Conservation (phyloP, 306 rosid species). For the Morella rubra region DNA sequence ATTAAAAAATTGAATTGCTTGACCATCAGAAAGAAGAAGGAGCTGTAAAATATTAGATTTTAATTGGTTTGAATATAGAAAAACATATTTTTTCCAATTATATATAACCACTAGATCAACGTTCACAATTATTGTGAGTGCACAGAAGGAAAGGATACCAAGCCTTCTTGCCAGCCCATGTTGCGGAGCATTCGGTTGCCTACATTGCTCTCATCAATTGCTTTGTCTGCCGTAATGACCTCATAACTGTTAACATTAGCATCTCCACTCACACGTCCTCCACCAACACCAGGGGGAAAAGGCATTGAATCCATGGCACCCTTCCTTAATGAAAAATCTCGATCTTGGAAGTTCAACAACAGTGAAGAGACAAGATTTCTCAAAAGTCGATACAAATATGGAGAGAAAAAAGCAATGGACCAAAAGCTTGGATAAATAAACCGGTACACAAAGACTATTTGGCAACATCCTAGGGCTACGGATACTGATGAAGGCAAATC, state of each 20-base stretch:
- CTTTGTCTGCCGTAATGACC: slow-evolving; percentile 88
- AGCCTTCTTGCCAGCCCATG: slow-evolving; percentile 99
- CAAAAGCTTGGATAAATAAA: slow-evolving; percentile 27
- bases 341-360: slow-evolving; percentile 63
- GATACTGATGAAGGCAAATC: neutral
- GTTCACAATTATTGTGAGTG: neutral
- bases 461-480: neutral
- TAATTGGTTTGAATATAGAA: neutral
- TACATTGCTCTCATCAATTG: slow-evolving; percentile 88
- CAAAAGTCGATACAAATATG: slow-evolving; percentile 42
- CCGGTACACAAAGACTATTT: neutral
- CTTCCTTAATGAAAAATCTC: slow-evolving; percentile 72
- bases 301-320: slow-evolving; percentile 87
- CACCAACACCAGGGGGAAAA: slow-evolving; percentile 99
- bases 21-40: neutral
- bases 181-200: slow-evolving; percentile 99
- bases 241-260: slow-evolving; percentile 58
- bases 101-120: neutral
- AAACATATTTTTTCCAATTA: neutral
- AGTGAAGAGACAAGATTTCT: slow-evolving; percentile 52
- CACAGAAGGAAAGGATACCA: slow-evolving; percentile 67
- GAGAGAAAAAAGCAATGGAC: slow-evolving; percentile 8
- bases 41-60: neutral
- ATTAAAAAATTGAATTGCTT: neutral
- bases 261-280: slow-evolving; percentile 79